Conservation (phyloP, 164 flowering plant species). For the Platanus orientalis region DNA sequence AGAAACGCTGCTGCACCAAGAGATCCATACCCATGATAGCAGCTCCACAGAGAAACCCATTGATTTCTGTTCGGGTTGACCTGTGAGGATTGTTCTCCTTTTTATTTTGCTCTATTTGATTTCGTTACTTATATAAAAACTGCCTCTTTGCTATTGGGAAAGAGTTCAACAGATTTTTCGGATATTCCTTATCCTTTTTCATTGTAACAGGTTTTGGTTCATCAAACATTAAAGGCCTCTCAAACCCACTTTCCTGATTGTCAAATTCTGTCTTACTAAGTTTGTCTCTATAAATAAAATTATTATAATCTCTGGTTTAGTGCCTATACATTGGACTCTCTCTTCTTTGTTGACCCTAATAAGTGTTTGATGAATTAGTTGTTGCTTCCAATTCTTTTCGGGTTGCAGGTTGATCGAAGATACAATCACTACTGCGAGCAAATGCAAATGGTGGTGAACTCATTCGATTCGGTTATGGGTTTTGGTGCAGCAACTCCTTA, state of each 20-base stretch:
- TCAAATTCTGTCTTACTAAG: not conserved
- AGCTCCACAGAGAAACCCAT: constrained; percentile 6
- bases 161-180: too few species aligned
- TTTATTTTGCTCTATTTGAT: not conserved
- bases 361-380: not conserved
- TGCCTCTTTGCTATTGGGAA: too few species aligned
- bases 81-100: not conserved
- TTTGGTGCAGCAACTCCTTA: constrained; percentile 88
- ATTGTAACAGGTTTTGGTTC: constrained; percentile 11
- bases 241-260: not conserved
- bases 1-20: too few species aligned
- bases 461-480: constrained; percentile 91
- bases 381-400: not conserved
- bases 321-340: too few species aligned
- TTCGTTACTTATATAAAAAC: too few species aligned
- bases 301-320: too few species aligned
- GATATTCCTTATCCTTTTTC: too few species aligned
- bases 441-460: constrained; percentile 95
- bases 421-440: constrained; percentile 94
- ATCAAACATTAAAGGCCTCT: not conserved
- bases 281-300: too few species aligned
- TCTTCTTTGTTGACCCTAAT: too few species aligned
- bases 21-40: constrained; percentile 14
- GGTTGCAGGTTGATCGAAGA: constrained; percentile 75
- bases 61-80: constrained; percentile 6